phyloP scores from a whole-genome alignment of 1,284 basidiomycete genomes.

The Polyporus tsugae region DNA sequence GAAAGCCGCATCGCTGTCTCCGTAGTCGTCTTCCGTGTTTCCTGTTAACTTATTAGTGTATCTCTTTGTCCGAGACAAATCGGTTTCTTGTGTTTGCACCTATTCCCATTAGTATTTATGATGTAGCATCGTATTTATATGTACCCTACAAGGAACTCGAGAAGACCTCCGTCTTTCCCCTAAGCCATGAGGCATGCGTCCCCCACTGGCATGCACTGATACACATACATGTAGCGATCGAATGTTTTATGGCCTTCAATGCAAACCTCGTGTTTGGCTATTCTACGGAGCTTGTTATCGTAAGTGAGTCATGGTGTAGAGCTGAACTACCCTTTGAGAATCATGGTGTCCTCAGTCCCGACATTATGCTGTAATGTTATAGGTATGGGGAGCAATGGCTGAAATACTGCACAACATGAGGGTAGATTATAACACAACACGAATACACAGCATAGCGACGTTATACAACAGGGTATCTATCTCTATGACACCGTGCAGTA shows the following conservation, averaged over 20 bases:
- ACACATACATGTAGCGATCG: no score
- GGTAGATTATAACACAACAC: not conserved
- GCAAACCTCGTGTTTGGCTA: no score
- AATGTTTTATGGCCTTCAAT: no score
- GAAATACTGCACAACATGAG: not conserved
- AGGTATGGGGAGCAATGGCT: not conserved
- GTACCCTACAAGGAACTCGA: not conserved
- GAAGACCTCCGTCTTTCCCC: no score
- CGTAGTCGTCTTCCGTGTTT: not conserved
- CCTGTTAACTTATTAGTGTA: not conserved
- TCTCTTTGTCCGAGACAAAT: not conserved
- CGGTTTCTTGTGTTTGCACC: not conserved
- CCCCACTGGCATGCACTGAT: no score
- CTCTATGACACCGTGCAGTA: constrained; percentile 5
- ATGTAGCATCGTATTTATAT: constrained; percentile 2
- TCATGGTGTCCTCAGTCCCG: not conserved
- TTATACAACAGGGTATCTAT: constrained; percentile 3
- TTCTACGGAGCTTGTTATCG: no score
- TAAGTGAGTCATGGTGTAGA: no score
- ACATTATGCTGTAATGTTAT: not conserved
- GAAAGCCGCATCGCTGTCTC: not conserved
- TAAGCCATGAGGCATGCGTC: no score
- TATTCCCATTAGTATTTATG: not conserved
- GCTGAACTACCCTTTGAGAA: no score
- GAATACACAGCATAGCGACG: constrained; percentile 2